Evolutionary conservation across 2,329 filamentous ascomycete species (phyloP).

Genomic region (Chaetothyriales sp.): DNA sequence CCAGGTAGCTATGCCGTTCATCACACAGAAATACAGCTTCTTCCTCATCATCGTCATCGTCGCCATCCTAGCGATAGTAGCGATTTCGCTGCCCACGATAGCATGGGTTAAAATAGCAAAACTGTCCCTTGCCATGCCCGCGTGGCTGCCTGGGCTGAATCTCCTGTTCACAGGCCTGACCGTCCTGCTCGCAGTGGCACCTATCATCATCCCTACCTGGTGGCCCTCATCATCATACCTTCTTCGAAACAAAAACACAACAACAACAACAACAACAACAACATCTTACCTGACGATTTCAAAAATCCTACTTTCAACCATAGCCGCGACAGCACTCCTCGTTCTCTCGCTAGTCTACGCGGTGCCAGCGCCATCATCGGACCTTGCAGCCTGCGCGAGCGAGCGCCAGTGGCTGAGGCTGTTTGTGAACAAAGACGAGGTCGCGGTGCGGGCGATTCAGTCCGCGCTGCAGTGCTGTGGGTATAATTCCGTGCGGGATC

Average conservation of each 20-base stretch:
- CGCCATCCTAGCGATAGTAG: background rate
- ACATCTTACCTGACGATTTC: too few relatives aligned
- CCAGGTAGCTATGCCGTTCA: background rate
- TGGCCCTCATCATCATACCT: too few relatives aligned
- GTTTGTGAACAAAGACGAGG: conserved; percentile 20
- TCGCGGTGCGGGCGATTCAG: conserved; percentile 23
- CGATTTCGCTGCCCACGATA: background rate
- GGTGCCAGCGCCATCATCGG: conserved; percentile 17
- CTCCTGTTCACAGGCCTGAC: background rate
- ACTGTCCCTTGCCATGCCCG: background rate
- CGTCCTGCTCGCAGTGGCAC: background rate
- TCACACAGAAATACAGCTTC: background rate
- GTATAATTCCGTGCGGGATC: conserved; percentile 22
- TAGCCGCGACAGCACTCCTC: conserved; percentile 19
- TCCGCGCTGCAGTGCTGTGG: conserved; percentile 23
- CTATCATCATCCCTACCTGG: too few relatives aligned
- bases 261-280: too few relatives aligned
- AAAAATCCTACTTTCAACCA: conserved; percentile 11
- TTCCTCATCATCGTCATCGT: background rate
- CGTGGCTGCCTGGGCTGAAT: background rate
- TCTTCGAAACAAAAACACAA: background rate
- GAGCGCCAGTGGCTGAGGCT: conserved; percentile 21
- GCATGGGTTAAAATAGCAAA: background rate
- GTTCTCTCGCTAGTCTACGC: conserved; percentile 21
- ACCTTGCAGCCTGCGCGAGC: conserved; percentile 18